Conservation (phyloP, 2,329 filamentous ascomycete species). For the Colletotrichum sp. region DNA sequence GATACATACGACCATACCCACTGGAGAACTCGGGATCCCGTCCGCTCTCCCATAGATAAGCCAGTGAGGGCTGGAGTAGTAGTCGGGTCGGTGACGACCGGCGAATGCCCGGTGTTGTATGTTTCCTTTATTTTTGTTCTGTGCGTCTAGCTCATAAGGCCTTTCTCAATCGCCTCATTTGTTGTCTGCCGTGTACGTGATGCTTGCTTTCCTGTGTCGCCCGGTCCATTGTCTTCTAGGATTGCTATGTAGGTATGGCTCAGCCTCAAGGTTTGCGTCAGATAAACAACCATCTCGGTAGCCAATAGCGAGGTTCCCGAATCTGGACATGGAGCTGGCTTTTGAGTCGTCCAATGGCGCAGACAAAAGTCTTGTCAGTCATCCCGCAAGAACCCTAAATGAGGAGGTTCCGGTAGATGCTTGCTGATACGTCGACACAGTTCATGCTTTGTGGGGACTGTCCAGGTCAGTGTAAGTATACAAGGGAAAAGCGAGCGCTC, state of each 20-base stretch:
- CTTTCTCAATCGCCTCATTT: neutral
- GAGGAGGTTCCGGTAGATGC: neutral
- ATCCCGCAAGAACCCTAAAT: neutral
- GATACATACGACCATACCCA: neutral
- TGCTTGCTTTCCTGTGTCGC: neutral
- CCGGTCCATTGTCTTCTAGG: neutral
- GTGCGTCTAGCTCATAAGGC: neutral
- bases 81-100: neutral
- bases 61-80: too few relatives aligned
- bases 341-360: neutral
- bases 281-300: neutral
- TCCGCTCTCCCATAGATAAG: neutral
- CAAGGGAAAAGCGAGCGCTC: neutral
- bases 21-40: neutral
- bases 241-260: neutral
- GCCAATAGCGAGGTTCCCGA: neutral
- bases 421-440: neutral
- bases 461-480: neutral
- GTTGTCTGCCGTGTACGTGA: neutral
- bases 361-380: neutral
- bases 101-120: neutral
- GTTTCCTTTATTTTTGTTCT: neutral
- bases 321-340: neutral
- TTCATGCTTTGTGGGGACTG: neutral
- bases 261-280: neutral